Base-by-base conservation (phyloP, 2,329 filamentous ascomycete genomes). In the Colletotrichum orbiculare region DNA sequence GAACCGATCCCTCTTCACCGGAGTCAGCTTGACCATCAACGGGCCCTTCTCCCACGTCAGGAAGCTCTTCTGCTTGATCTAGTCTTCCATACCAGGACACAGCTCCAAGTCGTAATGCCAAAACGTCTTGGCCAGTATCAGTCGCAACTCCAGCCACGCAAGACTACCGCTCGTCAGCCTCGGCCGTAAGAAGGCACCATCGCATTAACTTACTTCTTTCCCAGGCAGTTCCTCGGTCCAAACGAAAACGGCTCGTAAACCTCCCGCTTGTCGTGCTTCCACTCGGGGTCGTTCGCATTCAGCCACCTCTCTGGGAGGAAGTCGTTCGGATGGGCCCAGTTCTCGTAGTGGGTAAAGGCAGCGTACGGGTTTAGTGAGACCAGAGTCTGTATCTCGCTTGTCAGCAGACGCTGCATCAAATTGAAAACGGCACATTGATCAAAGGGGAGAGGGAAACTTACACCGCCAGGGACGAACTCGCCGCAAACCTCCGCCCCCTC, bases 181-280 rank as follows among this genome's bases (percentile, higher is more conserved):
- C 33, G 13, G 34, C 2, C 6, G 7, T n/a, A n/a, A 25, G 35
- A 39, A 17, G 10, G 39, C 11, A 3, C 9, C 10, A 10, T 8
- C 6, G 33, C 9, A 72, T 3, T 11, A 6, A 66, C 74, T 68
- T 67, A 77, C 76, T 84, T 83, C 61, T 75, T 76, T 1, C 83
- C 83, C 34, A 86, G 74, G 62, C 83, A 86, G 48, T 83, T 83
- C 2, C 83, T 73, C 8, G 83, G 79, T 0, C 83, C 83, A 2
- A 81, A 55, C 9, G 78, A 78, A 64, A 86, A 85, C 2, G 83
- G 80, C 70, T 85, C 80, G 58, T 82, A 74, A 2, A 76, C 78
- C 1, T 80, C 78, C 43, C 75, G 72, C 43, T 75, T 77, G 63
- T 86, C 83, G n/a, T 67, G 42, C 55, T 25, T 42, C 55, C 53